phyloP scores from a whole-genome alignment of 352 stramenopile species.

The Globisporangium echinulatum region DNA sequence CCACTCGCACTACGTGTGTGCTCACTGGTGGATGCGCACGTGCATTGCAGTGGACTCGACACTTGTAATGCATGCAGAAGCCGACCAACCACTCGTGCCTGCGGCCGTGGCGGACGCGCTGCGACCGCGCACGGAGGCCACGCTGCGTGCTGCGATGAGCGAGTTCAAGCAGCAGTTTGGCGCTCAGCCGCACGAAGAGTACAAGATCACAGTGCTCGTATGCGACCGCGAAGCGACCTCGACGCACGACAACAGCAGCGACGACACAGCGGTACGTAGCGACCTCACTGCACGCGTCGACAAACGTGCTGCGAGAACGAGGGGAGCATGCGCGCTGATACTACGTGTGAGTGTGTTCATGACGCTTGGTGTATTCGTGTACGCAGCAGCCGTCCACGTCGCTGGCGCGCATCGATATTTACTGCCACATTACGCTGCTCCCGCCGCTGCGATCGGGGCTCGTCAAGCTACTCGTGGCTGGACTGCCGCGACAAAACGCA shows the following conservation, averaged over 20 bases:
- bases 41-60: constrained; percentile 57
- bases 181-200: constrained; percentile 47
- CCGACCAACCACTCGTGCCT: constrained; percentile 8
- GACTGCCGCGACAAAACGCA: constrained; percentile 66
- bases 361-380: neutral
- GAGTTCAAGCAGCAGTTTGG: constrained; percentile 44
- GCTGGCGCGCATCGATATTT: constrained; percentile 40
- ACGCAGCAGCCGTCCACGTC: neutral
- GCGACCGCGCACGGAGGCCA: constrained; percentile 49
- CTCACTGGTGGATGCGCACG: neutral
- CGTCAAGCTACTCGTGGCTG: constrained; percentile 69
- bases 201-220: constrained; percentile 80
- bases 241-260: neutral
- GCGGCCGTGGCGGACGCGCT: constrained; percentile 36
- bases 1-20: neutral
- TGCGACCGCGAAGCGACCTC: constrained; percentile 23
- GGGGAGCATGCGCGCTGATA: too few relatives aligned
- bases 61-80: constrained; percentile 37
- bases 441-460: constrained; percentile 42
- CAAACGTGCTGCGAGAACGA: too few relatives aligned
- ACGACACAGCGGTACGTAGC: neutral
- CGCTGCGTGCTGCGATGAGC: constrained; percentile 60
- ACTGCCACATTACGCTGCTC: constrained; percentile 73
- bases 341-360: too few relatives aligned
- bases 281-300: neutral